phyloP scores from a whole-genome alignment of 179 eudicot genomes.

The Beta lomatogona region DNA sequence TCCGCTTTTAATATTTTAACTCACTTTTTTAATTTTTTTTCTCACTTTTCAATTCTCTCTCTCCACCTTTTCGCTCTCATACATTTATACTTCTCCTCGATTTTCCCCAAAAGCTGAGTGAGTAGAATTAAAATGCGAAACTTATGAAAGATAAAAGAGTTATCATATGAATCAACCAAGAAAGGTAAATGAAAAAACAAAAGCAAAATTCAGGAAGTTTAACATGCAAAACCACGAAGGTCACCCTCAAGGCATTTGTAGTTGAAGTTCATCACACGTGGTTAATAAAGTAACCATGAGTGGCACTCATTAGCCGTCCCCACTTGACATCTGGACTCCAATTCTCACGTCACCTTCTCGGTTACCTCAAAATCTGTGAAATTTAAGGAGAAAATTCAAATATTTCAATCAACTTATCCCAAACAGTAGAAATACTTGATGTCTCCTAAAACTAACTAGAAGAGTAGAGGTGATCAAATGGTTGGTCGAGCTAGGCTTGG shows the following conservation, averaged over 20 bases:
- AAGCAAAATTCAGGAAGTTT: too few species aligned
- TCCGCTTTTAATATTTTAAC: too few species aligned
- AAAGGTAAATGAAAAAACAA: too few species aligned
- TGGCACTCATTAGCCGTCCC: constrained; percentile 32
- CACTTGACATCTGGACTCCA: constrained; percentile 26
- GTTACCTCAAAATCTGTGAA: not conserved
- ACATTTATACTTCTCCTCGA: too few species aligned
- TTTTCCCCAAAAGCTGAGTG: too few species aligned
- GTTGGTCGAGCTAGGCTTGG: too few species aligned
- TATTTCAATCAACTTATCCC: constrained; percentile 10
- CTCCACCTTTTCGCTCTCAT: too few species aligned
- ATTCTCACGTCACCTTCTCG: constrained; percentile 18
- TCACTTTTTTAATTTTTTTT: too few species aligned
- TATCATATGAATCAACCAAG: too few species aligned
- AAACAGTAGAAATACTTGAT: constrained; percentile 24
- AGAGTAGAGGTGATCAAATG: too few species aligned
- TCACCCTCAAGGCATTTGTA: constrained; percentile 13
- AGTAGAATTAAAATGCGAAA: too few species aligned
- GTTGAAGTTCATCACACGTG: constrained; percentile 29
- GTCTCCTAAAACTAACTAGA: not conserved
- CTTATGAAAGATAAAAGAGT: not conserved
- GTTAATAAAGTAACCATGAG: constrained; percentile 18
- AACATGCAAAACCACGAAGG: not conserved
- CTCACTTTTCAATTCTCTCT: too few species aligned
- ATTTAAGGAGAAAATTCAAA: not conserved